A percentile compares a stretch with the other conserved stretches of the same genome.
Conservation (phyloP, 305 asterid genomes). For the Rubia tinctorum region DNA sequence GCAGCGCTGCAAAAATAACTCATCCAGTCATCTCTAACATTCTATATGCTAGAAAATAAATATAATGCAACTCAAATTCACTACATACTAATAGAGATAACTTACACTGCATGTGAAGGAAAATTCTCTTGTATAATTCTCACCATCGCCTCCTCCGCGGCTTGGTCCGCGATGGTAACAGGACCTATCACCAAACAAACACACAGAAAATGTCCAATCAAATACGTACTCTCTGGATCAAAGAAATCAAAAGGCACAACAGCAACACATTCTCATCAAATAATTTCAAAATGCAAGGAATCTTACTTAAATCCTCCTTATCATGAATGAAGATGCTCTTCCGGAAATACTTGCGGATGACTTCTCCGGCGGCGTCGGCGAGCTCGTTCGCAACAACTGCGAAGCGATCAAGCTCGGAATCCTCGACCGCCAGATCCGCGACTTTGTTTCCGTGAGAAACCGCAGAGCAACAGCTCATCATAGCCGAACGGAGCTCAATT, state of each 20-base stretch:
- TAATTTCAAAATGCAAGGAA: background rate
- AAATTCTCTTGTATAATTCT: constrained; percentile 58
- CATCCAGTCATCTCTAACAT: too few species aligned
- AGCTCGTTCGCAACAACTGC: constrained; percentile 61
- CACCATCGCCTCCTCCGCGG: constrained; percentile 95
- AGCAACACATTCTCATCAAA: background rate
- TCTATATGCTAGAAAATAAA: background rate
- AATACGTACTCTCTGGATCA: too few species aligned
- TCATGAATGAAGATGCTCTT: constrained; percentile 67
- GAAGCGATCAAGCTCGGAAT: constrained; percentile 55
- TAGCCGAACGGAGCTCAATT: constrained; percentile 18
- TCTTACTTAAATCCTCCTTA: constrained; percentile 74
- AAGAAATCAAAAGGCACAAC: background rate
- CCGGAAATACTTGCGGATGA: constrained; percentile 79
- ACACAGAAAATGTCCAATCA: background rate
- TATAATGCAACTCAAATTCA: background rate
- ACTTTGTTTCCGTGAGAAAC: constrained; percentile 25
- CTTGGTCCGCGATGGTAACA: constrained; percentile 90
- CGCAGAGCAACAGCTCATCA: constrained; percentile 39
- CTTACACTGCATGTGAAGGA: constrained; percentile 94
- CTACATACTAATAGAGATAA: background rate
- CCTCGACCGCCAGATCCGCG: constrained; percentile 31
- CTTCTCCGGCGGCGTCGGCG: constrained; percentile 89
- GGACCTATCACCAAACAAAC: constrained; percentile 53
- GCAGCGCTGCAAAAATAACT: background rate